Evolutionary conservation across 2,329 filamentous ascomycete species (phyloP).

Genomic region (Ciborinia camelliae): DNA sequence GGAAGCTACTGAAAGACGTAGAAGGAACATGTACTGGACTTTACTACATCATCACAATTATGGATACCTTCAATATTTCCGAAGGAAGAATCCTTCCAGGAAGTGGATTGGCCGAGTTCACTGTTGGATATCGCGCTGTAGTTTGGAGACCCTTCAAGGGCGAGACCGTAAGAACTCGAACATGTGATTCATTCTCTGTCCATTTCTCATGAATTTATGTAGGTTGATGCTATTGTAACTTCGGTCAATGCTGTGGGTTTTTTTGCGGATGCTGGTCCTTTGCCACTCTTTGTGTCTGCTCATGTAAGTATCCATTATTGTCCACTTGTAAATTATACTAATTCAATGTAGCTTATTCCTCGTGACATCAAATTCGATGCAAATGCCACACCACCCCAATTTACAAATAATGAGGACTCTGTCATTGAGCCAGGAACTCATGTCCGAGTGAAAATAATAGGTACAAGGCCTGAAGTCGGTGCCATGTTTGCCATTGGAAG

Average conservation of each 20-base stretch:
- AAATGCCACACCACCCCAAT: conserved; percentile 94
- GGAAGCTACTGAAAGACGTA: conserved; percentile 85
- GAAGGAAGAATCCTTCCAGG: conserved; percentile 90
- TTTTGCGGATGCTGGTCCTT: conserved; percentile 77
- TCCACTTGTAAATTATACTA: conserved; percentile 24
- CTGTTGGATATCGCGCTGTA: conserved; percentile 89
- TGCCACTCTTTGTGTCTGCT: conserved; percentile 71
- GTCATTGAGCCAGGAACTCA: conserved; percentile 93
- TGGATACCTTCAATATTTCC: conserved; percentile 93
- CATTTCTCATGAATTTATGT: conserved; percentile 34
- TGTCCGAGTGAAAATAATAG: conserved; percentile 90
- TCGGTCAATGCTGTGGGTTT: conserved; percentile 91
- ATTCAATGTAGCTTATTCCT: conserved; percentile 69
- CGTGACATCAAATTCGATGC: conserved; percentile 90
- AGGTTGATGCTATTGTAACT: conserved; percentile 92
- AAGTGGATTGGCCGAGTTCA: conserved; percentile 90
- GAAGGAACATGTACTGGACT: conserved; percentile 93
- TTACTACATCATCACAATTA: conserved; percentile 97
- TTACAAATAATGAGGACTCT: conserved; percentile 90
- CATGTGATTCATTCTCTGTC: background rate
- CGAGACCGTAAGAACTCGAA: conserved; percentile 70
- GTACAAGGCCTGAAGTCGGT: conserved; percentile 87
- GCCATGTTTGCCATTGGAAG: conserved; percentile 97
- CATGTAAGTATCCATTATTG: conserved; percentile 28
- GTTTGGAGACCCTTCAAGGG: conserved; percentile 98